Conservation (phyloP, 2,329 filamentous ascomycete species). For the Colletotrichum lentis region DNA sequence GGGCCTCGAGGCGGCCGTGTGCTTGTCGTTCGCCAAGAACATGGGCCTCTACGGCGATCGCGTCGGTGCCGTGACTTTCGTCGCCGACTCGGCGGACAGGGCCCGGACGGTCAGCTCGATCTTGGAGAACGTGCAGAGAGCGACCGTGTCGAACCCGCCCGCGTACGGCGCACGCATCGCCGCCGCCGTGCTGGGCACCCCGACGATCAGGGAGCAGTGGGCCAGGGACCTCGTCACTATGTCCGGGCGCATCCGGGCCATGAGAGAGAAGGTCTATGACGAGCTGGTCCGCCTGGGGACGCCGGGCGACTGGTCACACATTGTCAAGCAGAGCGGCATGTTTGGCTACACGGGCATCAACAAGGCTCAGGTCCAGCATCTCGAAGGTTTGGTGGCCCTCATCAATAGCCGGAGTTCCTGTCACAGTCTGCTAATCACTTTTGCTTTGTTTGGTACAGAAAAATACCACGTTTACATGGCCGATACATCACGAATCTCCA, state of each 20-base stretch:
- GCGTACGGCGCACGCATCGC: constrained; percentile 49
- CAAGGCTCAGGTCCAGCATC: constrained; percentile 53
- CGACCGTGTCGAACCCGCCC: constrained; percentile 49
- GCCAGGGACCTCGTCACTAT: constrained; percentile 48
- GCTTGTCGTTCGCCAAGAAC: constrained; percentile 70
- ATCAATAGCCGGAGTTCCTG: not conserved
- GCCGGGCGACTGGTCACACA: constrained; percentile 50
- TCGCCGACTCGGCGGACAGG: constrained; percentile 38
- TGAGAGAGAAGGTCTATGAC: constrained; percentile 48
- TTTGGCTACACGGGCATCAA: constrained; percentile 58
- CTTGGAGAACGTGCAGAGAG: constrained; percentile 46
- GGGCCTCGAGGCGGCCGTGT: constrained; percentile 61
- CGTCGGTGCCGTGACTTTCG: constrained; percentile 45
- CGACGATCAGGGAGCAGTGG: constrained; percentile 47
- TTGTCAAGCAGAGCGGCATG: constrained; percentile 52
- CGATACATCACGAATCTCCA: constrained; percentile 49
- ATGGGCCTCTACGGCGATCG: constrained; percentile 57
- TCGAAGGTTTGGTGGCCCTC: constrained; percentile 43
- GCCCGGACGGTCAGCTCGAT: constrained; percentile 42
- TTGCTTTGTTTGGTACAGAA: constrained; percentile 38
- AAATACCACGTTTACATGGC: constrained; percentile 52
- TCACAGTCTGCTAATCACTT: too few species aligned
- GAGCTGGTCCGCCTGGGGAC: constrained; percentile 45
- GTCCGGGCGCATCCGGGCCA: constrained; percentile 47
- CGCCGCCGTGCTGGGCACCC: constrained; percentile 45